These are phyloP conservation scores for Camellia lanceoleosa DNA, from an alignment of 148 eudicot species.

Conservation along the genomic window DNA sequence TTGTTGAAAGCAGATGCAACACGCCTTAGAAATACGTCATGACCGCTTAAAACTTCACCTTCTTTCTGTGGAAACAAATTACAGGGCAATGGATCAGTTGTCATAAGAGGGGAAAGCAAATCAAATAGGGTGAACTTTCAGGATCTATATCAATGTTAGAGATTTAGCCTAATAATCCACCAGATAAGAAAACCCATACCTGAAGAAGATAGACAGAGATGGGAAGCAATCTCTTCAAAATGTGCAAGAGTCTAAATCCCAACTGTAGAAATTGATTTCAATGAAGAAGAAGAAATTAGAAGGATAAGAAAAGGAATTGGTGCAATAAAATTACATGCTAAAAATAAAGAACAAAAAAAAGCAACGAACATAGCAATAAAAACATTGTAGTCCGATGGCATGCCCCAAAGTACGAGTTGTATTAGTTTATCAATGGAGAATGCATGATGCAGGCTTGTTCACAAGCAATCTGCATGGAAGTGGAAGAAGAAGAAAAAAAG, in stretches of 20 bases:
- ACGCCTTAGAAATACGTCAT: conserved; percentile 72
- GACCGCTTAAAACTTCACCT: conserved; percentile 84
- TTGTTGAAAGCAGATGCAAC: conserved; percentile 81
- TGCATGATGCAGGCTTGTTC: neutral
- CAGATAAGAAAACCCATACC: conserved; percentile 39
- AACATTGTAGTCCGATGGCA: neutral
- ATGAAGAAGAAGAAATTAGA: neutral
- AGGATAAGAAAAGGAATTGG: neutral
- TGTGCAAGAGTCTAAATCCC: conserved; percentile 84
- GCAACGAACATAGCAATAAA: neutral
- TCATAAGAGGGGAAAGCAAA: neutral
- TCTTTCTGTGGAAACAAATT: conserved; percentile 64
- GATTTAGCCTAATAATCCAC: neutral
- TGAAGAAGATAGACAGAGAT: conserved; percentile 88
- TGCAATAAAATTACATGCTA: neutral
- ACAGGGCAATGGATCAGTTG: neutral
- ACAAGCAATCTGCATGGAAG: neutral
- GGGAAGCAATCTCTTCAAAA: conserved; percentile 88
- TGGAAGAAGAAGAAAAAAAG: neutral
- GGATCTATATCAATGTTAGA: neutral
- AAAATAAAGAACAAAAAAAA: neutral
- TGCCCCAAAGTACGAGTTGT: neutral
- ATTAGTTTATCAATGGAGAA: neutral
- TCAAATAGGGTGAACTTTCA: neutral
- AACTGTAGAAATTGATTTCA: conserved; percentile 45